Evolutionary conservation across 2,329 filamentous ascomycete species (phyloP).

Genomic region (Claviceps purpurea): DNA sequence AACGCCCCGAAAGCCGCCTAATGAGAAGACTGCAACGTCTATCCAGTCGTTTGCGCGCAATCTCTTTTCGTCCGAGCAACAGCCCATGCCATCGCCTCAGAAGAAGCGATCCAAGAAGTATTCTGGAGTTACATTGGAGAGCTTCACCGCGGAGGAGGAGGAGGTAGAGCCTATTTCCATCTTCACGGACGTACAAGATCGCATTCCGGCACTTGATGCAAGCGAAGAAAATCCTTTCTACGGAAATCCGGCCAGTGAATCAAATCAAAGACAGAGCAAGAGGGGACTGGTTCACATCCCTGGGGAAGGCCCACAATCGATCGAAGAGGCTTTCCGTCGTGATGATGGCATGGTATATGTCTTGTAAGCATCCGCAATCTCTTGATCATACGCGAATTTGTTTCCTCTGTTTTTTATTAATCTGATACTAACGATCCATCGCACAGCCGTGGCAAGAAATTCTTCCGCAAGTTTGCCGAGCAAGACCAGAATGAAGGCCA

Average conservation of each 20-base stretch:
- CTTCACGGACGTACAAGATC: constrained; percentile 69
- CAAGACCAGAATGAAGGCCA: constrained; percentile 19
- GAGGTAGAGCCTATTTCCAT: constrained; percentile 52
- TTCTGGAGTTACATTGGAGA: constrained; percentile 39
- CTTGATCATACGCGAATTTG: no score
- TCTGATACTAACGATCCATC: background rate
- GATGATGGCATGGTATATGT: constrained; percentile 63
- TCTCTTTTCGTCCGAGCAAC: constrained; percentile 46
- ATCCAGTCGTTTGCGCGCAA: constrained; percentile 45
- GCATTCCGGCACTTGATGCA: constrained; percentile 53
- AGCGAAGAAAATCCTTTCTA: constrained; percentile 62
- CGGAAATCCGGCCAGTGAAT: constrained; percentile 29
- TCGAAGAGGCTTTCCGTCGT: constrained; percentile 50
- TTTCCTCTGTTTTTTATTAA: background rate
- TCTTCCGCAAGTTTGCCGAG: constrained; percentile 55
- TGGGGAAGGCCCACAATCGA: constrained; percentile 42
- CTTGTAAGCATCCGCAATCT: constrained; percentile 48
- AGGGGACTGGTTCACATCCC: constrained; percentile 40
- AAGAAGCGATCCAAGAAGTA: constrained; percentile 46
- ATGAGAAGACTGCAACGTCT: constrained; percentile 34
- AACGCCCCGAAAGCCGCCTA: constrained; percentile 54
- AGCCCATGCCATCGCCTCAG: constrained; percentile 44
- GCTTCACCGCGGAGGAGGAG: constrained; percentile 43
- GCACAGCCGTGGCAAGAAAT: constrained; percentile 61
- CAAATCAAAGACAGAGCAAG: constrained; percentile 38